Evolutionary conservation across 495 filamentous ascomycete genomes (phyloP), one percentile per base, ranked within the genome.

Genomic region (Hypoxylon trugodes): DNA sequence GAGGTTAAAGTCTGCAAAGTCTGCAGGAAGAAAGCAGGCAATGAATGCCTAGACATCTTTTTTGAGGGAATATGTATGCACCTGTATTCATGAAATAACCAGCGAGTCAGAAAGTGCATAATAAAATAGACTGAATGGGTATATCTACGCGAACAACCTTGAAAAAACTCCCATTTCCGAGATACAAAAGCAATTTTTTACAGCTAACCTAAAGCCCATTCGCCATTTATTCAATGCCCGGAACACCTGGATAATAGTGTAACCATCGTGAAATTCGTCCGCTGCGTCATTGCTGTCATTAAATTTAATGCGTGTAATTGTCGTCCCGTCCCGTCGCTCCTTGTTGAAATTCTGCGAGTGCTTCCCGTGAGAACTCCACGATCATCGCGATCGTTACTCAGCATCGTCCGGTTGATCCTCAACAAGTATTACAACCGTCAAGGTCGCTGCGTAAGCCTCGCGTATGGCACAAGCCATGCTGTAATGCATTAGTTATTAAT

Each of bases 381-480:
- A 24, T 41, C 28, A 35, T 40, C 40, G 35, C 37, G 32, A 53
- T 40, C 38, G 57, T 40, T 66, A 74, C 42, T 79, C 73, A 22
- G 70, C 72, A 37, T 79, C 73, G 43, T 69, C 67, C 28, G 70
- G 73, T 18, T 70, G 74, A 52, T 80, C 76, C 52, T 86, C 83
- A 15, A 86, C 76, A 57, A 90, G 71, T 46, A 91, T 90, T 22
- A 89, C 86, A 53, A 90, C 87, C 59, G 82, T 86, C 51, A 90
- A 71, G 45, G 87, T 84, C 19, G 85, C 87, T 12, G 88, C 89
- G 68, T 89, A 90, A 15, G 89, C 87, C 71, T 88, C 87, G 33
- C 89, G 76, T 38, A 91, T 84, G 25, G 86, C 85, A 68, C 89
- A 91, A 15, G 86, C 82, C 79, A 90, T 82, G 71, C 82, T 82